These are phyloP conservation scores for Plasmodium ovale DNA, from an alignment of 169 alveolate genomes.

Conservation along the genomic window DNA sequence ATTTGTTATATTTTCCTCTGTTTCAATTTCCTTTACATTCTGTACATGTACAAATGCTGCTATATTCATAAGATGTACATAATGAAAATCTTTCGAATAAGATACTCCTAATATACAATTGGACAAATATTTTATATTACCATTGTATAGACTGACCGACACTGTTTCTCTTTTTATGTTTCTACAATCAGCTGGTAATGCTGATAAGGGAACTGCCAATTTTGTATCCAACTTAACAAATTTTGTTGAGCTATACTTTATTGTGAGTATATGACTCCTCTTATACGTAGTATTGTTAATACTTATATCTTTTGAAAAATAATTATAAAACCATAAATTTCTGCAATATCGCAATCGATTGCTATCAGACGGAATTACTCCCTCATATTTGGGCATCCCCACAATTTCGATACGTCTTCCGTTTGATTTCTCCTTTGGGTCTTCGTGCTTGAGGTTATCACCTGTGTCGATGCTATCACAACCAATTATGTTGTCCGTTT, in stretches of 20 bases:
- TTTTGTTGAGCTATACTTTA: slow-evolving; percentile 39
- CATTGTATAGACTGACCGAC: slow-evolving; percentile 48
- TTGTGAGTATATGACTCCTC: slow-evolving; percentile 36
- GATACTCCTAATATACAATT: slow-evolving; percentile 69
- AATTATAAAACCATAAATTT: slow-evolving; percentile 61
- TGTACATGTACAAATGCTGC: slow-evolving; percentile 74
- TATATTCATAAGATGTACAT: slow-evolving; percentile 66
- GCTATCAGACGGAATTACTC: slow-evolving; percentile 72
- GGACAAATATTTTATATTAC: slow-evolving; percentile 28
- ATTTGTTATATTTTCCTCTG: background rate
- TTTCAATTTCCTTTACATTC: slow-evolving; percentile 23
- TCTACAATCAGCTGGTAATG: slow-evolving; percentile 61
- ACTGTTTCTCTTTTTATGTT: slow-evolving; percentile 61
- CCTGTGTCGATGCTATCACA: too few relatives aligned
- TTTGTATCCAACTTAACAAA: slow-evolving; percentile 56
- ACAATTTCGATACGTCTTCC: slow-evolving; percentile 17
- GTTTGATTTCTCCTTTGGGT: background rate
- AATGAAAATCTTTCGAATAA: slow-evolving; percentile 41
- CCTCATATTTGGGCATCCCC: slow-evolving; percentile 71
- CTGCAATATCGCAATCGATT: slow-evolving; percentile 40
- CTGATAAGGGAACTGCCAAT: slow-evolving; percentile 67
- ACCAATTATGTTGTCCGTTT: background rate
- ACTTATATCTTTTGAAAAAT: slow-evolving; percentile 60
- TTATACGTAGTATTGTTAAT: slow-evolving; percentile 6
- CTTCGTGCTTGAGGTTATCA: background rate